phyloP scores from a whole-genome alignment of 2,329 filamentous ascomycete genomes.

The Fusarium subglutinans region DNA sequence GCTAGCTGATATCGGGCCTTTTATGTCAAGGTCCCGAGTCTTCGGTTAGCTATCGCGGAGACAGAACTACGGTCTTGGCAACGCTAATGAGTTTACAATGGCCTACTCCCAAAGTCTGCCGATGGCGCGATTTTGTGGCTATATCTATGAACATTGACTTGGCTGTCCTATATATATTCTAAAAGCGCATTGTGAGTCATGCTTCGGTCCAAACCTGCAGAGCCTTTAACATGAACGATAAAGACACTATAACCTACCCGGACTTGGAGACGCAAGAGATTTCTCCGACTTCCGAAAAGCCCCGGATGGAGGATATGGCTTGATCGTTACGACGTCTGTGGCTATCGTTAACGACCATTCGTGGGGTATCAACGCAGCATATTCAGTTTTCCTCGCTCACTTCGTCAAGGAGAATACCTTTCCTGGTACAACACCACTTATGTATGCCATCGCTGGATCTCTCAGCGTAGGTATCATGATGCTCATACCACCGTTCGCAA shows the following conservation, averaged over 20 bases:
- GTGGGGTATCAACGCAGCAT: conserved; percentile 56
- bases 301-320: conserved; percentile 62
- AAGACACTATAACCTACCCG: rapidly evolving
- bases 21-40: background rate
- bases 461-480: conserved; percentile 59
- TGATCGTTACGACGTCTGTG: conserved; percentile 47
- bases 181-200: too few relatives aligned
- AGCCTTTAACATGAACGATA: too few relatives aligned
- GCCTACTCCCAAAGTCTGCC: background rate
- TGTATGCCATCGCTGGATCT: conserved; percentile 69
- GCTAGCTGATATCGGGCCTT: background rate
- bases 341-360: conserved; percentile 50
- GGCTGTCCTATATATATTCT: too few relatives aligned
- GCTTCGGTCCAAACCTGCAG: too few relatives aligned
- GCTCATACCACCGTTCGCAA: conserved; percentile 53
- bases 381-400: conserved; percentile 64
- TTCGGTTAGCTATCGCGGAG: background rate
- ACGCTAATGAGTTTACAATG: background rate
- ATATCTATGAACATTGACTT: background rate
- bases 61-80: background rate
- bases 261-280: background rate
- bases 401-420: conserved; percentile 63
- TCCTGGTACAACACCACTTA: conserved; percentile 59
- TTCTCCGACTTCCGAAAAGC: background rate
- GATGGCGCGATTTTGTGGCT: background rate